Evolutionary conservation across 768 basidiomycete species (phyloP).

Genomic region (Glaciozyma martinii): DNA sequence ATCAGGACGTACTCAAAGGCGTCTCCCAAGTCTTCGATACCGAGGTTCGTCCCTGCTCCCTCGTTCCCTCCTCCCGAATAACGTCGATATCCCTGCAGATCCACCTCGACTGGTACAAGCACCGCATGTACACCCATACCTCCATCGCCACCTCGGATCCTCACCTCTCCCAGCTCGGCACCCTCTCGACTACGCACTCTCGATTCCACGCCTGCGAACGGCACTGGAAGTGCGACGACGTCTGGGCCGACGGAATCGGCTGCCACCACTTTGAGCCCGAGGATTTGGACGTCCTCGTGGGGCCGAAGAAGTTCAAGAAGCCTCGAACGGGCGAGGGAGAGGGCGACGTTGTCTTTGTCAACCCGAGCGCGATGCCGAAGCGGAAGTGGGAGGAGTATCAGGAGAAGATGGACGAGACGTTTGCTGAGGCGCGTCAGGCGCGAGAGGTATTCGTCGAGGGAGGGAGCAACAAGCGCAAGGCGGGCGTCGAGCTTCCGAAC

Average conservation of each 20-base stretch:
- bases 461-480: constrained; percentile 1
- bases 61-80: neutral
- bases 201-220: constrained; percentile 94
- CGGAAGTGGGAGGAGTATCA: constrained; percentile 51
- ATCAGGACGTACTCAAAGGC: constrained; percentile 60
- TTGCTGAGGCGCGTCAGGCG: constrained; percentile 44
- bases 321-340: constrained; percentile 42
- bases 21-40: constrained; percentile 58
- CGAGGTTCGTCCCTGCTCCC: constrained; percentile 44
- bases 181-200: constrained; percentile 45
- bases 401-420: constrained; percentile 43
- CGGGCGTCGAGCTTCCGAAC: constrained; percentile 43
- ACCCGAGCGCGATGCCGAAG: constrained; percentile 65
- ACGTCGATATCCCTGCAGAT: constrained; percentile 47
- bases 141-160: constrained; percentile 46
- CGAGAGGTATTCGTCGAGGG: constrained; percentile 16
- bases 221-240: constrained; percentile 32
- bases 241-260: constrained; percentile 27
- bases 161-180: constrained; percentile 53
- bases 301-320: constrained; percentile 14
- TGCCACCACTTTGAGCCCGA: constrained; percentile 17
- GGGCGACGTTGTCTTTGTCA: constrained; percentile 62
- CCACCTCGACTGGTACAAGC: constrained; percentile 84
- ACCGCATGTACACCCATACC: constrained; percentile 48
- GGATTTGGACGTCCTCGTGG: neutral